A percentile compares a stretch with the other conserved stretches of the same genome.
Conservation (phyloP, 2,329 filamentous ascomycete species). For the Fusarium sp. region DNA sequence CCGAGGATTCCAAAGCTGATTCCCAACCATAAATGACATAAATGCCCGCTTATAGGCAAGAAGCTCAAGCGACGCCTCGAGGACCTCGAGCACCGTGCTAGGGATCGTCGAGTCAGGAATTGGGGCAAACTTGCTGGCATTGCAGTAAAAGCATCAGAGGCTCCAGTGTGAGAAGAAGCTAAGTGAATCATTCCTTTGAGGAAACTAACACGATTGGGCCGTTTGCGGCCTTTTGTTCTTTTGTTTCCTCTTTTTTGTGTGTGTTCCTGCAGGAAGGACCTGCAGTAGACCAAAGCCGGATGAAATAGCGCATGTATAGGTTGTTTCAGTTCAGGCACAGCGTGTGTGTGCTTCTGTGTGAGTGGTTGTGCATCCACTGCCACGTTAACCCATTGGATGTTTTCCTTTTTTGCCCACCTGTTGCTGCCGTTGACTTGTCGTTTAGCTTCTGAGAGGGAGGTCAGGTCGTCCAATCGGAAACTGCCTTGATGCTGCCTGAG, state of each 20-base stretch:
- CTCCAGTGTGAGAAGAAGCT: not conserved
- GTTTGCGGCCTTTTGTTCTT: constrained; percentile 23
- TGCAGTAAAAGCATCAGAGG: constrained; percentile 4
- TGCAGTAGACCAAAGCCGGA: constrained; percentile 30
- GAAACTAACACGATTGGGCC: constrained; percentile 23
- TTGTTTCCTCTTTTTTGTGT: constrained; percentile 19
- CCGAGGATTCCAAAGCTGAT: no score
- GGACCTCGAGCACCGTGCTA: no score
- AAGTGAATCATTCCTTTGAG: constrained; percentile 15
- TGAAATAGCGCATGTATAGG: constrained; percentile 23
- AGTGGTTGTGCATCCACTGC: constrained; percentile 26
- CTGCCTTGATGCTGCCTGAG: constrained; percentile 7
- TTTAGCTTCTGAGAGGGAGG: constrained; percentile 11
- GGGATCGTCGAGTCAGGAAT: constrained; percentile 34
- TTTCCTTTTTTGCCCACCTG: constrained; percentile 1
- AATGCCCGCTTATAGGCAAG: no score
- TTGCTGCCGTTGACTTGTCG: constrained; percentile 13
- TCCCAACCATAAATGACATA: no score
- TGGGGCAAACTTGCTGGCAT: constrained; percentile 1
- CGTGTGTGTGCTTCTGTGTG: constrained; percentile 5
- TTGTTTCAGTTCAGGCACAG: constrained; percentile 37
- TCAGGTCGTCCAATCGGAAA: constrained; percentile 31
- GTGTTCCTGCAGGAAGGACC: constrained; percentile 39
- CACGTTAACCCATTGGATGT: constrained; percentile 34
- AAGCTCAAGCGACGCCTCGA: no score